A percentile compares a stretch with the other conserved stretches of the same genome.
Evolutionary conservation across 176 grass and related monocot species (phyloP).

Genomic region (Metroxylon sagu): DNA sequence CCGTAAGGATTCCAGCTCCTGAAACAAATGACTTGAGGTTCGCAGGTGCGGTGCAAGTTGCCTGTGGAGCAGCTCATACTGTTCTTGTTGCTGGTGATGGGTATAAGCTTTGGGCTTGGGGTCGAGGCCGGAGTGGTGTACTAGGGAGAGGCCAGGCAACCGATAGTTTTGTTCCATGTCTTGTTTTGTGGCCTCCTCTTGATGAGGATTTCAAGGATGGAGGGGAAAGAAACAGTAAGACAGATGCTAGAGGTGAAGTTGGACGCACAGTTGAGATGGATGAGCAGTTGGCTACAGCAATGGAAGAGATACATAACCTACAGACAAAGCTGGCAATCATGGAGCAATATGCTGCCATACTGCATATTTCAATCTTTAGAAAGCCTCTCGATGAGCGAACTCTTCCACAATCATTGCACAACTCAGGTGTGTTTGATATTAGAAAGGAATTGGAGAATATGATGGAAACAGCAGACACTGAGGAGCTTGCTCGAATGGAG

Average conservation of each 20-base stretch:
- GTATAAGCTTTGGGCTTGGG: slow-evolving; percentile 92
- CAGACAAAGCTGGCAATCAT: slow-evolving; percentile 61
- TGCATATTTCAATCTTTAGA: slow-evolving; percentile 89
- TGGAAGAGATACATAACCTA: slow-evolving; percentile 49
- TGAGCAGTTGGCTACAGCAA: slow-evolving; percentile 46
- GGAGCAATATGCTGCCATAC: slow-evolving; percentile 81
- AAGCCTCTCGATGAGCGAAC: slow-evolving; percentile 64
- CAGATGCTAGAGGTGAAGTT: slow-evolving; percentile 24
- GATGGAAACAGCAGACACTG: slow-evolving; percentile 48
- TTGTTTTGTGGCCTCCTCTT: slow-evolving; percentile 78
- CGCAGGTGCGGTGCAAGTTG: slow-evolving; percentile 54
- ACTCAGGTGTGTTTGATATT: slow-evolving; percentile 74
- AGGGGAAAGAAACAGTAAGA: slow-evolving; percentile 11
- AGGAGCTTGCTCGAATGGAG: slow-evolving; percentile 74
- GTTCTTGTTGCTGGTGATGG: slow-evolving; percentile 91
- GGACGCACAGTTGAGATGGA: slow-evolving; percentile 30
- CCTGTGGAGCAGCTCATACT: slow-evolving; percentile 90
- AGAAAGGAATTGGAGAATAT: slow-evolving; percentile 83
- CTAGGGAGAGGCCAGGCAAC: slow-evolving; percentile 48
- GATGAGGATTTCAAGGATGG: slow-evolving; percentile 37
- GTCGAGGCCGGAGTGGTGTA: slow-evolving; percentile 77
- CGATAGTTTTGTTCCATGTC: slow-evolving; percentile 69
- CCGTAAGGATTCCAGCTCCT: slow-evolving; percentile 64
- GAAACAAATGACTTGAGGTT: slow-evolving; percentile 72
- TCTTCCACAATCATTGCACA: slow-evolving; percentile 51